Evolutionary conservation across 2,329 filamentous ascomycete genomes (phyloP), one percentile per base, ranked within the genome.

Genomic region (Aspergillus sp.): DNA sequence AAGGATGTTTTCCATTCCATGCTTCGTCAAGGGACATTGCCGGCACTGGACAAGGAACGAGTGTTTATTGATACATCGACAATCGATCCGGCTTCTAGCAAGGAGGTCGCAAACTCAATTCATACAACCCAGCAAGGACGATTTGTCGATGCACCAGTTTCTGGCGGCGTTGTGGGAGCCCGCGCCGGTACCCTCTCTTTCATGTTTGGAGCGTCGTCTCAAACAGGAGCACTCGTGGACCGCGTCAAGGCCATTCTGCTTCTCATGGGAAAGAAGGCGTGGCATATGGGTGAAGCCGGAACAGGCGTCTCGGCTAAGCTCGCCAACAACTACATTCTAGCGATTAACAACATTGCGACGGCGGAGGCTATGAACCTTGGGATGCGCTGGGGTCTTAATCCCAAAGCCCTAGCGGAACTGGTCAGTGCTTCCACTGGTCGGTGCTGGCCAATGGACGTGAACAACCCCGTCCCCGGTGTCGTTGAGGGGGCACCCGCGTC

Each of bases 111-210:
- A 21, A 81, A 86, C 60, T 82, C 83, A 23, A 87, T 96, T 2
- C 84, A 81, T 57, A 83, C 84, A 5, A 85, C 86, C 1, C 81
- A 84, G 1, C 84, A 89, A 70, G 90, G 90, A 53, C 83, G 82
- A 52, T 97, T 98, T 70, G 87, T 97, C 58, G 95, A 99, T 72
- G 93, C 95, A 3, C 95, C 95, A 45, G 96, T 99, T 89, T 98
- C 93, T 0, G 95, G 95, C 48, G 95, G 95, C 51, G 93, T 97
- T 0, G 91, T 98, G 5, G 95, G 93, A 44, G 95, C 95, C 11
- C 82, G 86, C 6, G 91, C 91, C 12, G 95, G 90, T 35, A 93
- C 91, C 0, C 80, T 99, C 57, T 96, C 93, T 0, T 99, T 99
- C 74, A 98, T 99, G 95, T 86, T 98, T 56, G 95, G 95, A 44